Conservation (phyloP, 306 rosid species). For the Trifolium fragiferum region DNA sequence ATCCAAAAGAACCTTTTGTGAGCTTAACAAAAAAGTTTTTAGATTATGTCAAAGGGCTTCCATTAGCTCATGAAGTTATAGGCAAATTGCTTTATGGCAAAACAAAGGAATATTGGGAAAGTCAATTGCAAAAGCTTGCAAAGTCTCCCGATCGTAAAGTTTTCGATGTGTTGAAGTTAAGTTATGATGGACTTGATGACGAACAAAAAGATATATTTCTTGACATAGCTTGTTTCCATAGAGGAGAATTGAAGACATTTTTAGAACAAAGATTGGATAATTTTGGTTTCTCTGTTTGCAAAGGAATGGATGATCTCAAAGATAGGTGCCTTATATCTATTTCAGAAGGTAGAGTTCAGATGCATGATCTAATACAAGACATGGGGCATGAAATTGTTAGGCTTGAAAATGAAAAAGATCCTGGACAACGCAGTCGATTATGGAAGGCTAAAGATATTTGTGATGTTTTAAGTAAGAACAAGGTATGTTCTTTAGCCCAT, state of each 20-base stretch:
- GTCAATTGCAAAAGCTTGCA: constrained; percentile 26
- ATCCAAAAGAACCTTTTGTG: background rate
- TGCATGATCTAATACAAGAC: constrained; percentile 49
- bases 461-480: constrained; percentile 31
- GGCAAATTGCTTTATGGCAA: constrained; percentile 36
- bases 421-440: constrained; percentile 47
- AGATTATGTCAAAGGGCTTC: constrained; percentile 41
- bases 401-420: background rate
- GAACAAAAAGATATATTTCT: constrained; percentile 30
- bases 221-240: constrained; percentile 26
- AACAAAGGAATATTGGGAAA: constrained; percentile 35
- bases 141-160: background rate
- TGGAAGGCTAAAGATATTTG: constrained; percentile 25
- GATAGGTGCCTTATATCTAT: constrained; percentile 32
- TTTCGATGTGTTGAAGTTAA: constrained; percentile 14
- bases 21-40: constrained; percentile 5
- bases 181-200: constrained; percentile 42
- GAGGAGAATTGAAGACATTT: background rate
- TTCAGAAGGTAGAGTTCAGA: background rate
- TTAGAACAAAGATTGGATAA: background rate
- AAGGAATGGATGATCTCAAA: constrained; percentile 30
- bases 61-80: constrained; percentile 45
- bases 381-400: constrained; percentile 46
- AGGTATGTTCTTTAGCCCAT: constrained; percentile 12
- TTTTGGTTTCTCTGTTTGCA: constrained; percentile 20